phyloP scores from a whole-genome alignment of 2,329 filamentous ascomycete genomes.

The Pyricularia pennisetigena region DNA sequence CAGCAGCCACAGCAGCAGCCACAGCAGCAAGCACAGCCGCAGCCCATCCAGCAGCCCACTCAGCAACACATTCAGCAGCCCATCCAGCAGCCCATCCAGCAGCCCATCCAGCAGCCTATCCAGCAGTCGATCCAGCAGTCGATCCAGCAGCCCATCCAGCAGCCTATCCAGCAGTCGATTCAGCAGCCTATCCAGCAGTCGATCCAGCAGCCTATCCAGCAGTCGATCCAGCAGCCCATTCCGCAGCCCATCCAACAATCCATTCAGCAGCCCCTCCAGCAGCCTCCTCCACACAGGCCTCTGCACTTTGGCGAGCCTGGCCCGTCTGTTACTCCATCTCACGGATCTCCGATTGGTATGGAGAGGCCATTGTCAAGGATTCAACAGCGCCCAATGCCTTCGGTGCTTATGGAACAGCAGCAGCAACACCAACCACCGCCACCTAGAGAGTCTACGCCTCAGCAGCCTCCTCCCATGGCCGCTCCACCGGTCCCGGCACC shows the following conservation, averaged over 20 bases:
- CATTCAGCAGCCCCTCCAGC: background rate
- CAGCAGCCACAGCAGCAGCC: slow-evolving; percentile 24
- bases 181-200: background rate
- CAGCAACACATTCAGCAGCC: slow-evolving; percentile 18
- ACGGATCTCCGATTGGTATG: background rate
- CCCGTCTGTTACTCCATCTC: background rate
- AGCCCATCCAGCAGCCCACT: background rate
- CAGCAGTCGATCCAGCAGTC: slow-evolving; percentile 5
- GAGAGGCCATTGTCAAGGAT: background rate
- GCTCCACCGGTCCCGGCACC: slow-evolving; percentile 28
- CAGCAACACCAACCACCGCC: slow-evolving; percentile 14
- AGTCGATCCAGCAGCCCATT: slow-evolving; percentile 19
- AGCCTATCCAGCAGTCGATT: background rate
- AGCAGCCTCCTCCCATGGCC: slow-evolving; percentile 11
- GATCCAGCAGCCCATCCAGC: background rate
- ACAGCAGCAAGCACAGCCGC: slow-evolving; percentile 14
- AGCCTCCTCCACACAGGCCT: slow-evolving; percentile 7
- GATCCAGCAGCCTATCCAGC: slow-evolving; percentile 5
- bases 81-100: slow-evolving; percentile 11
- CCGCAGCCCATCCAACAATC: slow-evolving; percentile 11
- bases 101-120: background rate
- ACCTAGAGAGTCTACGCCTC: background rate
- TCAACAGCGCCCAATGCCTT: slow-evolving; percentile 23
- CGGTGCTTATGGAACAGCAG: background rate
- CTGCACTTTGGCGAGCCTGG: background rate